Percentiles rank a stretch among this genome's conserved stretches.
These are phyloP conservation scores for bread wheat (Triticum aestivum) DNA, from an alignment of 176 grass and related monocot species.

Conservation along the genomic window DNA sequence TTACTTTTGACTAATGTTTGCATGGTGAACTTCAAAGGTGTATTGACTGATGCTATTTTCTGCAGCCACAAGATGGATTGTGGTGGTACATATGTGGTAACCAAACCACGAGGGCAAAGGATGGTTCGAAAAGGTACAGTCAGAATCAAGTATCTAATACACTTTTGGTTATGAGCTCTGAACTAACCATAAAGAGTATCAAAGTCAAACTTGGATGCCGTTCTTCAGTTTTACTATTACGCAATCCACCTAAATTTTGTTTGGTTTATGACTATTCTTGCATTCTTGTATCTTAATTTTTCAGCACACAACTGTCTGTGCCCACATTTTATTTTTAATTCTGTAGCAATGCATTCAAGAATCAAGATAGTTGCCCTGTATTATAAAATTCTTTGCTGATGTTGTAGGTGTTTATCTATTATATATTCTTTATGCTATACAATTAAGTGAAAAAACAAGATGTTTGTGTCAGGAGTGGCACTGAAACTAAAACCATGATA, in stretches of 20 bases:
- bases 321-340: neutral
- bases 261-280: slow-evolving; percentile 1
- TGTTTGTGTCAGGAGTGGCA: neutral
- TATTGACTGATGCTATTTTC: slow-evolving; percentile 41
- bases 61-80: slow-evolving; percentile 61
- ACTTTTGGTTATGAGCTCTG: slow-evolving; percentile 18
- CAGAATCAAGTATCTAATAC: slow-evolving; percentile 13
- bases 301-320: neutral
- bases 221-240: neutral
- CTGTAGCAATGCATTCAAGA: neutral
- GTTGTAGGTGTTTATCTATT: neutral
- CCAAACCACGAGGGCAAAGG: slow-evolving; percentile 33
- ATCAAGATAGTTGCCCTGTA: neutral
- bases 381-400: neutral
- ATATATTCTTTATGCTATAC: neutral
- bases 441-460: neutral
- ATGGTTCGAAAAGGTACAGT: slow-evolving; percentile 45
- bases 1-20: slow-evolving; percentile 17
- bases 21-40: neutral
- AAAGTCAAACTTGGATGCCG: neutral
- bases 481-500: slow-evolving; percentile 12
- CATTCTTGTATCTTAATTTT: neutral
- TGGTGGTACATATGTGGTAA: slow-evolving; percentile 37
- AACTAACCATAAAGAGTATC: slow-evolving; percentile 1
- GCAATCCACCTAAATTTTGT: slow-evolving; percentile 9